Conservation (phyloP, 768 basidiomycete genomes). For the Dioszegia aurantiaca region DNA sequence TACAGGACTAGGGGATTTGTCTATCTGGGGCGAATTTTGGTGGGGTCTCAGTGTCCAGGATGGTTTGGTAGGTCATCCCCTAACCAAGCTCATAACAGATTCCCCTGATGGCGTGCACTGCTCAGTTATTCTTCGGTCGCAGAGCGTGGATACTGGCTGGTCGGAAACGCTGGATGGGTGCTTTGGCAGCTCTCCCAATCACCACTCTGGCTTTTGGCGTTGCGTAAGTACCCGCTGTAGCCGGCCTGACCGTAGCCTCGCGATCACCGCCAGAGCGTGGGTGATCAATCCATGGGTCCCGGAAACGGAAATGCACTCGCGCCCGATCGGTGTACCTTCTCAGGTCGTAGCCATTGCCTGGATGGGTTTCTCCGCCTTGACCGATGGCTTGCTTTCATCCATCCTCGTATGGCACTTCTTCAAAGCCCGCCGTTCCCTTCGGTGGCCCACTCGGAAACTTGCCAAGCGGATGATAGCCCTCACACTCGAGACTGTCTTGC, state of each 20-base stretch:
- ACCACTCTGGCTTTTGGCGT: conserved; percentile 33
- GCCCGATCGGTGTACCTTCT: conserved; percentile 38
- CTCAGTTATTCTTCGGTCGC: conserved; percentile 43
- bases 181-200: conserved; percentile 21
- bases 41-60: conserved; percentile 45
- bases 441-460: conserved; percentile 17
- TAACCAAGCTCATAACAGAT: conserved; percentile 20
- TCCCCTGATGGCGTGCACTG: conserved; percentile 43
- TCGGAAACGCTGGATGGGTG: conserved; percentile 34
- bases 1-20: conserved; percentile 24
- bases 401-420: conserved; percentile 32
- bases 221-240: conserved; percentile 32
- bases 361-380: conserved; percentile 46
- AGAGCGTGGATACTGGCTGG: conserved; percentile 37
- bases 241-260: conserved; percentile 27
- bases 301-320: conserved; percentile 16
- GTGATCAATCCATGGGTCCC: conserved; percentile 37
- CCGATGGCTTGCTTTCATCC: conserved; percentile 38
- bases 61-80: conserved; percentile 37
- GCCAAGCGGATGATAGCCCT: conserved; percentile 32
- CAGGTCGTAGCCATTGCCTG: conserved; percentile 46
- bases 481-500: conserved; percentile 46
- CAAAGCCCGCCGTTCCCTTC: conserved; percentile 21
- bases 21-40: conserved; percentile 45
- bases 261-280: conserved; percentile 43